Percentiles rank a stretch among this genome's conserved stretches.
phyloP scores from a whole-genome alignment of 1,139 yeast species.

The Pichia sp. region DNA sequence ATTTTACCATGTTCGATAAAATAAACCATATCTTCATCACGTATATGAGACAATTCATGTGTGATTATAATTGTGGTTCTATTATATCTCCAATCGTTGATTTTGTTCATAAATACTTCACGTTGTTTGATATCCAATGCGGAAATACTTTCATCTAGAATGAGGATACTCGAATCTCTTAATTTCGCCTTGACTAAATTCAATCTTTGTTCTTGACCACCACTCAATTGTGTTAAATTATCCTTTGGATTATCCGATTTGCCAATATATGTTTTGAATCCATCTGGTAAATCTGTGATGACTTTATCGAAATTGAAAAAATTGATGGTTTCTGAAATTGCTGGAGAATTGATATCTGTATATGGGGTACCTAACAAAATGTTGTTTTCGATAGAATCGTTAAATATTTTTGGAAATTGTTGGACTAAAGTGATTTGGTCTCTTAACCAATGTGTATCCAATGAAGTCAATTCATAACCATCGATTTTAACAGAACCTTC shows the following conservation, averaged over 20 bases:
- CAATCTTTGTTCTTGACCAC: slow-evolving; percentile 86
- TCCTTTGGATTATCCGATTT: slow-evolving; percentile 1
- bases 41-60: slow-evolving; percentile 66
- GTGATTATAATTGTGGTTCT: slow-evolving; percentile 80
- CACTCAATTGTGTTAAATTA: slow-evolving; percentile 55
- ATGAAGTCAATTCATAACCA: slow-evolving; percentile 42
- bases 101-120: slow-evolving; percentile 42
- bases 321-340: slow-evolving; percentile 42
- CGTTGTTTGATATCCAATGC: slow-evolving; percentile 66
- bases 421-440: slow-evolving; percentile 70
- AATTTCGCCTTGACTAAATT: slow-evolving; percentile 81
- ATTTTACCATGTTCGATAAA: slow-evolving; percentile 59
- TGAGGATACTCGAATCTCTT: slow-evolving; percentile 67
- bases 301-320: slow-evolving; percentile 52
- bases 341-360: slow-evolving; percentile 8
- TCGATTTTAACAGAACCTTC: slow-evolving; percentile 57
- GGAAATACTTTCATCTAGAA: slow-evolving; percentile 83
- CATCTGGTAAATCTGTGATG: slow-evolving; percentile 47
- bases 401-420: slow-evolving; percentile 66
- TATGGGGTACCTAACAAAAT: slow-evolving; percentile 45
- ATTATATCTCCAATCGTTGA: slow-evolving; percentile 60
- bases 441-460: slow-evolving; percentile 54
- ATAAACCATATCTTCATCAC: slow-evolving; percentile 59
- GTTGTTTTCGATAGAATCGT: slow-evolving; percentile 62
- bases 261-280: slow-evolving; percentile 53